Percentiles rank a stretch among this genome's conserved stretches.
These are phyloP conservation scores for Rusavskia elegans DNA, from an alignment of 495 filamentous ascomycete species.

Conservation along the genomic window DNA sequence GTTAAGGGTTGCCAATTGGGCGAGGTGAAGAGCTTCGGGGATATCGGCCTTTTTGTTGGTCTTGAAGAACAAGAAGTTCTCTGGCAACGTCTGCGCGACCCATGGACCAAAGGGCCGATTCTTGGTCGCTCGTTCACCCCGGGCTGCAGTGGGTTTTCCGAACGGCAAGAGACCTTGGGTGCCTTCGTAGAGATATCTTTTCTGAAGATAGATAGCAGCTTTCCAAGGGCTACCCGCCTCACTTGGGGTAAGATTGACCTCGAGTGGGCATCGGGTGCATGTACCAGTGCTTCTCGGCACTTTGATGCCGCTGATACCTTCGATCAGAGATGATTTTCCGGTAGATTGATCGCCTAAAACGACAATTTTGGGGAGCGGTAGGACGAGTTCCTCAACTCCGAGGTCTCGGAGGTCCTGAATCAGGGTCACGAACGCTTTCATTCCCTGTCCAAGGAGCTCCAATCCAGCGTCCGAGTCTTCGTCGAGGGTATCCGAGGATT, in stretches of 20 bases:
- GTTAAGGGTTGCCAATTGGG: conserved; percentile 59
- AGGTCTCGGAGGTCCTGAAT: conserved; percentile 30
- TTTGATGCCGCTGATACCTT: conserved; percentile 59
- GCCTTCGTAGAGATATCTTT: conserved; percentile 34
- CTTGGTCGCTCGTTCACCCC: conserved; percentile 12
- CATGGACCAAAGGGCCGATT: conserved; percentile 29
- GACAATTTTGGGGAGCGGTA: conserved; percentile 56
- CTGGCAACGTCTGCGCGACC: conserved; percentile 18
- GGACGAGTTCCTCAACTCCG: conserved; percentile 36
- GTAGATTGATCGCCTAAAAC: conserved; percentile 69
- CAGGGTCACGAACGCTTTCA: conserved; percentile 28
- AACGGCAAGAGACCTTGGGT: conserved; percentile 14
- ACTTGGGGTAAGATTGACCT: conserved; percentile 52
- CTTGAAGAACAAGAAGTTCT: conserved; percentile 25
- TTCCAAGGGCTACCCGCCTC: conserved; percentile 34
- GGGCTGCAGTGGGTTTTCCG: background rate
- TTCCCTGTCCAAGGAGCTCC: conserved; percentile 20
- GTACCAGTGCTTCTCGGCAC: conserved; percentile 52
- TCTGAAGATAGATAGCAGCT: conserved; percentile 44
- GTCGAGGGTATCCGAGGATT: background rate
- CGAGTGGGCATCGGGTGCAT: conserved; percentile 63
- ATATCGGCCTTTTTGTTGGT: conserved; percentile 32
- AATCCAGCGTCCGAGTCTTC: conserved; percentile 8
- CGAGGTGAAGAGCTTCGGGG: conserved; percentile 43
- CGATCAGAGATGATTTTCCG: conserved; percentile 69